Conservation (phyloP, 2,329 filamentous ascomycete species). For the Cladosporium sp. region DNA sequence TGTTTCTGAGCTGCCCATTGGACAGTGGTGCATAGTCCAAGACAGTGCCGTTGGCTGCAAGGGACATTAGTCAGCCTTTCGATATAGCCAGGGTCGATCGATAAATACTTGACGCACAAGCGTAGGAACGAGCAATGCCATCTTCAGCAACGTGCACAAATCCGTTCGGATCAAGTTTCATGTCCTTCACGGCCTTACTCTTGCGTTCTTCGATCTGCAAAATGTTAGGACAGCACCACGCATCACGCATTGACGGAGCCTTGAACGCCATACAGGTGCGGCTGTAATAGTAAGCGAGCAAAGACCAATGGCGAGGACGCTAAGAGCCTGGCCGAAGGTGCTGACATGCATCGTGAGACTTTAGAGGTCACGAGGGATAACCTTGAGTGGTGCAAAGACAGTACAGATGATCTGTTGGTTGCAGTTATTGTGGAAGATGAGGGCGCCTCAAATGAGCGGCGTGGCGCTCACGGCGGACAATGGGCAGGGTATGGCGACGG, state of each 20-base stretch:
- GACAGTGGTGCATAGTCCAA: slow-evolving; percentile 15
- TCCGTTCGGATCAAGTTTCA: background rate
- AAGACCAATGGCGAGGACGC: background rate
- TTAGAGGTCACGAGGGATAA: too few relatives aligned
- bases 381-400: too few relatives aligned
- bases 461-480: too few relatives aligned
- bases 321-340: background rate
- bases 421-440: too few relatives aligned
- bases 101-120: background rate
- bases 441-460: too few relatives aligned
- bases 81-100: background rate
- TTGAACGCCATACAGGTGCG: background rate
- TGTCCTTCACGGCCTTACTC: background rate
- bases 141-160: slow-evolving; percentile 19
- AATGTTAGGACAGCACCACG: background rate
- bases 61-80: too few relatives aligned
- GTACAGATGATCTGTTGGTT: too few relatives aligned
- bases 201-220: background rate
- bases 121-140: slow-evolving; percentile 20
- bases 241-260: too few relatives aligned
- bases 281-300: background rate
- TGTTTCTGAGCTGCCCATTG: slow-evolving; percentile 15
- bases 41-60: slow-evolving; percentile 15
- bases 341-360: background rate
- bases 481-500: too few relatives aligned